Percentiles rank a stretch among this genome's conserved stretches.
phyloP scores from a whole-genome alignment of 1,139 yeast species.

The Candida tetrigidarum region DNA sequence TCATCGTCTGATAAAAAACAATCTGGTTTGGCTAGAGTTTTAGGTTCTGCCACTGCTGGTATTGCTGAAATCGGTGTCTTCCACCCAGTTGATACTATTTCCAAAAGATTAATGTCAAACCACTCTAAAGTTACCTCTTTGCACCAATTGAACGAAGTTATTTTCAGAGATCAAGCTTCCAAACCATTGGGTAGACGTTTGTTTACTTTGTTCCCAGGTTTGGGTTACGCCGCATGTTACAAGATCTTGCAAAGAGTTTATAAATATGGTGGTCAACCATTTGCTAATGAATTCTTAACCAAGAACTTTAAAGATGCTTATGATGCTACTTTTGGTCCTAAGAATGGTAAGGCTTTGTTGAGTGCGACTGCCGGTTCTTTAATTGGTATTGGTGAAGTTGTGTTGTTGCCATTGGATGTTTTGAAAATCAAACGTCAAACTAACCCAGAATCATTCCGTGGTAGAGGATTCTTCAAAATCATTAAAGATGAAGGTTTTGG shows the following conservation, averaged over 20 bases:
- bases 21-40: constrained; percentile 86
- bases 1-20: constrained; percentile 72
- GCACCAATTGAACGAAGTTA: constrained; percentile 76
- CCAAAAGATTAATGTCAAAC: constrained; percentile 97
- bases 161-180: constrained; percentile 81
- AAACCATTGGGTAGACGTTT: constrained; percentile 73
- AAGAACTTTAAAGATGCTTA: constrained; percentile 71
- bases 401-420: constrained; percentile 92
- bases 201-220: constrained; percentile 92
- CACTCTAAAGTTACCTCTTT: constrained; percentile 70
- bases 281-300: constrained; percentile 90
- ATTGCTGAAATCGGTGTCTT: constrained; percentile 94
- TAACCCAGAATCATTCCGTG: constrained; percentile 97
- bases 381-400: constrained; percentile 98
- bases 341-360: constrained; percentile 94
- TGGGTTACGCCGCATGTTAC: constrained; percentile 98
- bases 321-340: constrained; percentile 82
- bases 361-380: constrained; percentile 98
- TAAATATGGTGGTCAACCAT: constrained; percentile 99
- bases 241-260: constrained; percentile 96
- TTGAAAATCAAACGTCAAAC: constrained; percentile 98
- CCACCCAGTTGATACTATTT: constrained; percentile 98
- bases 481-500: constrained; percentile 91
- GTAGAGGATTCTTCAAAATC: constrained; percentile 92
- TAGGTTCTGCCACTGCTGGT: constrained; percentile 98